Conservation (phyloP, 495 filamentous ascomycete genomes). For the Talaromyces ruber region DNA sequence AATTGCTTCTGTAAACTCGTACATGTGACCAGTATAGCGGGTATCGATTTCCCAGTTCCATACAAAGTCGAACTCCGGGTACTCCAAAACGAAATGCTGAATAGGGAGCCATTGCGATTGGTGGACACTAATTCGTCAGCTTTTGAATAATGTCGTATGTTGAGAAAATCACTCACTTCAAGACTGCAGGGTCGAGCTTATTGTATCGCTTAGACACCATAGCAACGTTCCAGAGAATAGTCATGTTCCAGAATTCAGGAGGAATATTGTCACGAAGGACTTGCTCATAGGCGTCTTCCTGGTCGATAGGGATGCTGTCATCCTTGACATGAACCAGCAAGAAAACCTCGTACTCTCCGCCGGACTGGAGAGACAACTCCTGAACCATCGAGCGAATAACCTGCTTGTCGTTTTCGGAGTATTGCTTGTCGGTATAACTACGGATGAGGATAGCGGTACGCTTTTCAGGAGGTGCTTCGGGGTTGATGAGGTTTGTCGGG, state of each 20-base stretch:
- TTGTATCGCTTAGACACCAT: constrained; percentile 7
- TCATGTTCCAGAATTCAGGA: constrained; percentile 55
- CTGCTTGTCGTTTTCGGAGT: constrained; percentile 61
- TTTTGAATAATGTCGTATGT: too few relatives aligned
- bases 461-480: constrained; percentile 1
- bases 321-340: constrained; percentile 69
- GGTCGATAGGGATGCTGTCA: constrained; percentile 40
- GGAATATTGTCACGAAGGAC: constrained; percentile 47
- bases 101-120: constrained; percentile 26
- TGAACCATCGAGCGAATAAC: constrained; percentile 65
- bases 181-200: constrained; percentile 5
- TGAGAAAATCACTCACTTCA: constrained; percentile 2
- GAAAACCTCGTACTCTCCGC: constrained; percentile 70
- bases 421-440: constrained; percentile 57
- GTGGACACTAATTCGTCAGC: constrained; percentile 8
- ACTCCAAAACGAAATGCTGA: constrained; percentile 51
- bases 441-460: constrained; percentile 67
- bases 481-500: constrained; percentile 6
- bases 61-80: constrained; percentile 64
- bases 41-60: constrained; percentile 75
- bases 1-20: constrained; percentile 57
- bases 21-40: constrained; percentile 62
- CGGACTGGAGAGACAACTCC: constrained; percentile 62
- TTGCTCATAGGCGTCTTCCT: constrained; percentile 40
- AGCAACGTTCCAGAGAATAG: constrained; percentile 54